Conservation (phyloP, 768 basidiomycete genomes). For the Suillus spraguei region DNA sequence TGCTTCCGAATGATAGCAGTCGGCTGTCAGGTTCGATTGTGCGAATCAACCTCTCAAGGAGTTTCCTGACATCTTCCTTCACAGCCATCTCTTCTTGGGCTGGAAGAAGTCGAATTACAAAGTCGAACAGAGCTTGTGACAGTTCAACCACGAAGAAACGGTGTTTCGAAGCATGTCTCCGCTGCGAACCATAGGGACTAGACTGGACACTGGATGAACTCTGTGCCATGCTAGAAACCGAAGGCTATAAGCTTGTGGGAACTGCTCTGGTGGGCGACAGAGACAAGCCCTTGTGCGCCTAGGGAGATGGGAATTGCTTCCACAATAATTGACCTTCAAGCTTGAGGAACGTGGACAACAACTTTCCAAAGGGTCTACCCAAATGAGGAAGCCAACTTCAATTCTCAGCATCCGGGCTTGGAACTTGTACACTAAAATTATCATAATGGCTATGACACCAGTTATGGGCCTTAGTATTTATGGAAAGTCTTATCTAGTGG, state of each 20-base stretch:
- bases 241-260: conserved; percentile 8
- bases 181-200: conserved; percentile 32
- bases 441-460: background rate
- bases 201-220: conserved; percentile 29
- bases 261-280: conserved; percentile 11
- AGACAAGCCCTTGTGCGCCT: conserved; percentile 13
- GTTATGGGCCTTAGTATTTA: background rate
- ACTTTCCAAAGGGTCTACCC: conserved; percentile 24
- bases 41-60: conserved; percentile 93
- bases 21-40: conserved; percentile 93
- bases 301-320: conserved; percentile 23
- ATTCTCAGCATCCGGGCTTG: background rate
- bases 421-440: background rate
- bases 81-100: conserved; percentile 88
- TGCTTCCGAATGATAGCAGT: conserved; percentile 93
- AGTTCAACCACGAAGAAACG: conserved; percentile 74
- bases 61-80: conserved; percentile 94
- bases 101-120: conserved; percentile 90
- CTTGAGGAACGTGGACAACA: conserved; percentile 23
- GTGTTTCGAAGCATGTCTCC: conserved; percentile 48
- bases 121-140: conserved; percentile 90
- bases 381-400: conserved; percentile 26
- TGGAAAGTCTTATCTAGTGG: background rate
- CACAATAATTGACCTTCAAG: conserved; percentile 31
- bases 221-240: conserved; percentile 30